Evolutionary conservation across 176 grass and related monocot genomes (phyloP).

Genomic region (Rhynchospora tenuis): DNA sequence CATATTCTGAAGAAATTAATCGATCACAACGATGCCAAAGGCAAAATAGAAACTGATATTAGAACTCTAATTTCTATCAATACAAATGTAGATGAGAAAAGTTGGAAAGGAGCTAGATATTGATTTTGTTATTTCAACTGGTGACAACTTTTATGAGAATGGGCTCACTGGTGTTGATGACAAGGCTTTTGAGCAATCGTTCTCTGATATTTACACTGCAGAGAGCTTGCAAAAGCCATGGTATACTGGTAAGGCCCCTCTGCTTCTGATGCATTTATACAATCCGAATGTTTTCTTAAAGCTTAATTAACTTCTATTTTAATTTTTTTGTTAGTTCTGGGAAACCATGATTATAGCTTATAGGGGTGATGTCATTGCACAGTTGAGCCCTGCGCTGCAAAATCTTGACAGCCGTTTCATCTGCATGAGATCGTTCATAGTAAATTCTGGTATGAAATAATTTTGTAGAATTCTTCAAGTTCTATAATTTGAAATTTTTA

Average conservation of each 20-base stretch:
- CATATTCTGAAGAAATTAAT: neutral
- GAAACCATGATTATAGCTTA: conserved; percentile 91
- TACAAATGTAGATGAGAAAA: conserved; percentile 49
- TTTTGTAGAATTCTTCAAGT: neutral
- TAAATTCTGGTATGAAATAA: conserved; percentile 40
- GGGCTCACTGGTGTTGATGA: too few species aligned
- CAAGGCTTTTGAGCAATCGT: too few species aligned
- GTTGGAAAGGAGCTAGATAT: conserved; percentile 46
- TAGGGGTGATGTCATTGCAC: conserved; percentile 42
- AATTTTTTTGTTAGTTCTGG: conserved; percentile 39
- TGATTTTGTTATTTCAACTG: conserved; percentile 79
- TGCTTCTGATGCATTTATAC: neutral
- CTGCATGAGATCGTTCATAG: conserved; percentile 66
- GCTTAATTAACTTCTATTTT: neutral
- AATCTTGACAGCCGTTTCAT: conserved; percentile 50
- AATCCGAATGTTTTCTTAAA: neutral
- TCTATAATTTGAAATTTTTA: neutral
- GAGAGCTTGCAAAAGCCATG: conserved; percentile 72
- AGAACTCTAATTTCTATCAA: neutral
- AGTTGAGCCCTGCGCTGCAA: conserved; percentile 35
- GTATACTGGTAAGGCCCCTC: conserved; percentile 50
- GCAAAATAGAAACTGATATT: neutral
- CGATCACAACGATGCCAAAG: neutral
- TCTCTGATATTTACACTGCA: too few species aligned
- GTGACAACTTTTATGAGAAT: too few species aligned